Evolutionary conservation across 345 rosid species (phyloP).

Genomic region (Dimocarpus longan): DNA sequence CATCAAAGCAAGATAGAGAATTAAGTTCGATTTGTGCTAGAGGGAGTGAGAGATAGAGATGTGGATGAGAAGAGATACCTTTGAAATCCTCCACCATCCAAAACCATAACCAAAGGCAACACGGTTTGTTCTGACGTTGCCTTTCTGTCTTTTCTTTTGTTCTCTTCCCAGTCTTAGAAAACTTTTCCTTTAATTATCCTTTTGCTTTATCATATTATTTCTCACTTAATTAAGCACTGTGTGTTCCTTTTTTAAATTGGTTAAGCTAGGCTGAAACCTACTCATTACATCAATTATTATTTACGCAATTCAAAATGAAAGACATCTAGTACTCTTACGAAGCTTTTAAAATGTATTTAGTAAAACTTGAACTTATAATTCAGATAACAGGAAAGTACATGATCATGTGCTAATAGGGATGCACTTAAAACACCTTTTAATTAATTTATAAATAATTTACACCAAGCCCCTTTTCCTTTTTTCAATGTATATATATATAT

Average conservation of each 20-base stretch:
- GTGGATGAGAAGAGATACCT: slow-evolving; percentile 38
- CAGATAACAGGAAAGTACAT: too few relatives aligned
- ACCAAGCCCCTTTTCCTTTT: slow-evolving; percentile 29
- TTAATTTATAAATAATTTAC: slow-evolving; percentile 11
- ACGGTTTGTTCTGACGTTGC: slow-evolving; percentile 41
- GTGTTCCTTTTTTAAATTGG: too few relatives aligned
- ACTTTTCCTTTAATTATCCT: slow-evolving; percentile 20
- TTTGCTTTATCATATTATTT: slow-evolving; percentile 8
- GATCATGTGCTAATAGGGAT: too few relatives aligned
- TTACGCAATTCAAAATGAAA: too few relatives aligned
- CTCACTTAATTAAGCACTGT: not conserved
- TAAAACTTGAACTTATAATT: too few relatives aligned
- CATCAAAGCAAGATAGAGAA: not conserved
- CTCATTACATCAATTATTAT: too few relatives aligned
- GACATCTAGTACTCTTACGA: too few relatives aligned
- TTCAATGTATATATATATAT: not conserved
- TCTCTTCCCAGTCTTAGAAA: slow-evolving; percentile 27
- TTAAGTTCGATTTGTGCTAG: slow-evolving; percentile 24
- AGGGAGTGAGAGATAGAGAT: slow-evolving; percentile 27
- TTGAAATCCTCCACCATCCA: slow-evolving; percentile 38
- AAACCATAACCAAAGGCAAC: slow-evolving; percentile 32
- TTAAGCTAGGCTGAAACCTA: too few relatives aligned
- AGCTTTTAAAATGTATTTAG: too few relatives aligned
- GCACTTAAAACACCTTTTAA: too few relatives aligned
- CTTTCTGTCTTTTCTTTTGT: slow-evolving; percentile 58